Percentiles rank a stretch among this genome's conserved stretches.
Evolutionary conservation across 768 basidiomycete species (phyloP).

Genomic region (Boletus speciosus): DNA sequence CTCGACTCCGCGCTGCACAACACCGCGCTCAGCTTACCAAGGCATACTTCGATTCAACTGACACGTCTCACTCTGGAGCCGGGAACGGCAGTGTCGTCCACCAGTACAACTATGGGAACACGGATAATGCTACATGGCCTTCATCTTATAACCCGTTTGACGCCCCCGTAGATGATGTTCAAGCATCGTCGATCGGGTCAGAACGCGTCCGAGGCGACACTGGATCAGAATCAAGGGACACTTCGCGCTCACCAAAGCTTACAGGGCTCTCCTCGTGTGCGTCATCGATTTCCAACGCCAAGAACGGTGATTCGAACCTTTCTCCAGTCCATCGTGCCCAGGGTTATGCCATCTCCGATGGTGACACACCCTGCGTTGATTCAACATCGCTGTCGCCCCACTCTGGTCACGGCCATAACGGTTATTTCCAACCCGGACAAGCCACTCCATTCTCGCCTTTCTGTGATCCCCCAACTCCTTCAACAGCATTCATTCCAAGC

Average conservation of each 20-base stretch:
- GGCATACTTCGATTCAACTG: slow-evolving; percentile 29
- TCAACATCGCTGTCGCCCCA: slow-evolving; percentile 12
- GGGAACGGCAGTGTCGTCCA: slow-evolving; percentile 6
- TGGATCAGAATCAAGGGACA: slow-evolving; percentile 14
- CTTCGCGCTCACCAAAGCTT: slow-evolving; percentile 25
- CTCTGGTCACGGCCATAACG: slow-evolving; percentile 11
- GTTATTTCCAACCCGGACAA: slow-evolving; percentile 16
- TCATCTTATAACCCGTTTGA: slow-evolving; percentile 33
- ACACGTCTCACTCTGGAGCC: slow-evolving; percentile 2
- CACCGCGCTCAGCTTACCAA: slow-evolving; percentile 51
- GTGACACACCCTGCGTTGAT: slow-evolving; percentile 34
- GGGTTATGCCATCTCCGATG: slow-evolving; percentile 41
- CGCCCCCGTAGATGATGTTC: slow-evolving; percentile 17
- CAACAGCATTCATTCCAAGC: slow-evolving; percentile 53
- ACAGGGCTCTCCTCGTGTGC: slow-evolving; percentile 31
- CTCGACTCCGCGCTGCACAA: slow-evolving; percentile 53
- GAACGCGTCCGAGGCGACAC: slow-evolving; percentile 6
- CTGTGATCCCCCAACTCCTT: slow-evolving; percentile 37
- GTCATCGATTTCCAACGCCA: slow-evolving; percentile 23
- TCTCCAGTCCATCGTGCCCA: slow-evolving; percentile 30
- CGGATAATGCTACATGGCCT: slow-evolving; percentile 21
- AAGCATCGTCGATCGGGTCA: slow-evolving; percentile 13
- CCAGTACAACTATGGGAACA: slow-evolving; percentile 9
- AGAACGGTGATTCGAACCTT: slow-evolving; percentile 9
- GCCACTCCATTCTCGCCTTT: slow-evolving; percentile 52